These are phyloP conservation scores for Petunia secreta DNA, from an alignment of 257 asterid species.

Conservation along the genomic window DNA sequence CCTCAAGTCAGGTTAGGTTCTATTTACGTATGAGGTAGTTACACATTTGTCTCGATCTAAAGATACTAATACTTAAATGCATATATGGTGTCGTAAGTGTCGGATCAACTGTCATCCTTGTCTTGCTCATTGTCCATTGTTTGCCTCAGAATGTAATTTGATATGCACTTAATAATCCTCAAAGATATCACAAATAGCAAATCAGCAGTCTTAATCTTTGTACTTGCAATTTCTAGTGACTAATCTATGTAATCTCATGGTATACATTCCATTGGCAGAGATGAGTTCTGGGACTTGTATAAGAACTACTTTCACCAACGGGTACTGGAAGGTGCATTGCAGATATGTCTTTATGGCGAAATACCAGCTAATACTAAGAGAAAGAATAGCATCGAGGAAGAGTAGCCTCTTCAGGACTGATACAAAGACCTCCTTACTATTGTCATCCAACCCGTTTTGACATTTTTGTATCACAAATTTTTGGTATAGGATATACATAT, in stretches of 20 bases:
- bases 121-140: not conserved
- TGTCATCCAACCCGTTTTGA: not conserved
- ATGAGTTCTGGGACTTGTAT: slow-evolving; percentile 93
- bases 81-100: not conserved
- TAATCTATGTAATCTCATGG: slow-evolving; percentile 8
- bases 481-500: not conserved
- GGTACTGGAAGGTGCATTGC: slow-evolving; percentile 65
- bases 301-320: slow-evolving; percentile 66
- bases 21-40: slow-evolving; percentile 6
- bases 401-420: not conserved
- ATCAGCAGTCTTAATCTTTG: not conserved
- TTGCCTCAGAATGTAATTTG: not conserved
- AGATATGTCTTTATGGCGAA: slow-evolving; percentile 69
- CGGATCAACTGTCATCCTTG: not conserved
- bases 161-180: not conserved
- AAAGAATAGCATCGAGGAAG: not conserved
- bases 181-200: not conserved
- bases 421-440: not conserved
- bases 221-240: not conserved
- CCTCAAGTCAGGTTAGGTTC: slow-evolving; percentile 88
- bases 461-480: not conserved
- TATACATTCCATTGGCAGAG: slow-evolving; percentile 52
- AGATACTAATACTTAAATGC: not conserved
- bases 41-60: not conserved
- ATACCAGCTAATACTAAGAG: slow-evolving; percentile 30